A percentile compares a stretch with the other conserved stretches of the same genome.
Evolutionary conservation across 139 green algal species (phyloP).

Genomic region (Tetraselmis striata): DNA sequence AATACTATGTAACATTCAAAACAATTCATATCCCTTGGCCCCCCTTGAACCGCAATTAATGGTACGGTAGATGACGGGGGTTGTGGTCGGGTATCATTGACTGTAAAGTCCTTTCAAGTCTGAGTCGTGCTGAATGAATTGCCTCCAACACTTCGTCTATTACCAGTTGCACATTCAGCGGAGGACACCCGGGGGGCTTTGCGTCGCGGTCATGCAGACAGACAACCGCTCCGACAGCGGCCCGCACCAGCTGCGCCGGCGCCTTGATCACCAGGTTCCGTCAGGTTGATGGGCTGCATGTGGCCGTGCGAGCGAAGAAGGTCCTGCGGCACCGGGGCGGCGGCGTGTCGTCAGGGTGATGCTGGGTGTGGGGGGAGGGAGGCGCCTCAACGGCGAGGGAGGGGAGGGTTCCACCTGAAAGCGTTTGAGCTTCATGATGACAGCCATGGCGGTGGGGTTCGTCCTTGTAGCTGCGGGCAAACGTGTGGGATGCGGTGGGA

Average conservation of each 20-base stretch:
- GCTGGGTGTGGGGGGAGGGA: not conserved
- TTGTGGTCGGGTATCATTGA: too few relatives aligned
- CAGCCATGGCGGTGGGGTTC: slow-evolving; percentile 16
- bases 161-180: too few relatives aligned
- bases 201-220: too few relatives aligned
- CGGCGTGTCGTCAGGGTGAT: not conserved
- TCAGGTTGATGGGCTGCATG: not conserved
- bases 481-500: not conserved
- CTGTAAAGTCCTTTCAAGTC: too few relatives aligned
- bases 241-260: not conserved
- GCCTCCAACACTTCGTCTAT: too few relatives aligned
- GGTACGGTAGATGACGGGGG: too few relatives aligned
- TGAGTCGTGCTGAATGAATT: too few relatives aligned
- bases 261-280: not conserved
- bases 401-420: slow-evolving; percentile 8
- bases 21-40: too few relatives aligned
- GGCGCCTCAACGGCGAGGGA: not conserved
- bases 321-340: not conserved
- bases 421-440: slow-evolving; percentile 29
- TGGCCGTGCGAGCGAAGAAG: not conserved
- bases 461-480: slow-evolving; percentile 16
- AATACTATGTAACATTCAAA: too few relatives aligned
- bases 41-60: too few relatives aligned
- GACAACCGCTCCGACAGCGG: too few relatives aligned
- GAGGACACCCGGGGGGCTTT: too few relatives aligned